Conservation (phyloP, 2,329 filamentous ascomycete genomes). For the Hypoxylon rubiginosum region DNA sequence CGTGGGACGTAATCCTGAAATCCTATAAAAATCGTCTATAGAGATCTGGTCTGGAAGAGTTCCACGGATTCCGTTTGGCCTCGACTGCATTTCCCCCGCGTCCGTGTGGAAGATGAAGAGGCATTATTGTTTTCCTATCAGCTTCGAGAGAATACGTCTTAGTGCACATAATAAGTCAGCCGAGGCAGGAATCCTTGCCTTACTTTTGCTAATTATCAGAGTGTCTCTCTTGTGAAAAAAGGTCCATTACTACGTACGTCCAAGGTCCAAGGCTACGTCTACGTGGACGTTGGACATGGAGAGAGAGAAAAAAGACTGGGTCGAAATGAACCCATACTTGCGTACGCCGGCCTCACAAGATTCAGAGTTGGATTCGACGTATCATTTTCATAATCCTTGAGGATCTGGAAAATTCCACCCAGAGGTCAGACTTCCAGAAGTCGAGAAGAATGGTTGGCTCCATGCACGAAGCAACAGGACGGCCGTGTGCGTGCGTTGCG, state of each 20-base stretch:
- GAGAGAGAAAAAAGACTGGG: slow-evolving; percentile 27
- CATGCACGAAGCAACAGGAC: slow-evolving; percentile 35
- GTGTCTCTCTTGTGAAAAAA: not conserved
- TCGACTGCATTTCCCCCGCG: slow-evolving; percentile 25
- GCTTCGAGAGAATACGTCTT: slow-evolving; percentile 22
- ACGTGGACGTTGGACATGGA: slow-evolving; percentile 33
- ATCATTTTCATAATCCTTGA: slow-evolving; percentile 34
- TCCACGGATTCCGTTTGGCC: slow-evolving; percentile 26
- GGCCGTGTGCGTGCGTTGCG: slow-evolving; percentile 26
- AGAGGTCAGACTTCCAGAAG: slow-evolving; percentile 32
- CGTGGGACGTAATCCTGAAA: not conserved
- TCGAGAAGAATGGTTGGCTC: slow-evolving; percentile 34
- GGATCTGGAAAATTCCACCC: slow-evolving; percentile 44
- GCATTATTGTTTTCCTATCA: slow-evolving; percentile 28
- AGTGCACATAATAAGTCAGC: slow-evolving; percentile 15
- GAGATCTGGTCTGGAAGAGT: slow-evolving; percentile 21
- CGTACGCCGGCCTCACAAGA: slow-evolving; percentile 32
- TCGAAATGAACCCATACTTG: slow-evolving; percentile 27
- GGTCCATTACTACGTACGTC: not conserved
- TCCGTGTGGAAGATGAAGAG: slow-evolving; percentile 19
- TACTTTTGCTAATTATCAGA: slow-evolving; percentile 16
- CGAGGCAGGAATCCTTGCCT: slow-evolving; percentile 27
- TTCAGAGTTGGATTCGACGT: slow-evolving; percentile 41
- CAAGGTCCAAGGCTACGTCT: slow-evolving; percentile 17
- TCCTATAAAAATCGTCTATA: slow-evolving; percentile 12